Percentiles rank a stretch among this genome's conserved stretches.
These are phyloP conservation scores for Blastobotrys ciferrii DNA, from an alignment of 1,139 yeast species.

Conservation along the genomic window DNA sequence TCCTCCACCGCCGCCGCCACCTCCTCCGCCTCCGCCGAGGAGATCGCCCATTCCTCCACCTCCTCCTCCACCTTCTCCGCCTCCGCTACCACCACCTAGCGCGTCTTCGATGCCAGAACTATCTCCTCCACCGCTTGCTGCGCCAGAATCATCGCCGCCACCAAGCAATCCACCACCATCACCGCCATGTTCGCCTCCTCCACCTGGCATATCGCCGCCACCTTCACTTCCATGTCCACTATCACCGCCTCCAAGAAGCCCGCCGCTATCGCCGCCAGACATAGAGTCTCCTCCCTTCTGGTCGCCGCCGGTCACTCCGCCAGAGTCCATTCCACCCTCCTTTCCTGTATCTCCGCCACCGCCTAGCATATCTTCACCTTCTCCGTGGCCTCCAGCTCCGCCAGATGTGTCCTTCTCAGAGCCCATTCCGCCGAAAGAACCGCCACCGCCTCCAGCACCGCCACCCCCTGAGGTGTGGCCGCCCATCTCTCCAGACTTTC, in stretches of 20 bases:
- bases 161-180: background rate
- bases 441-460: slow-evolving; percentile 3
- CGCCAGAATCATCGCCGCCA: no score
- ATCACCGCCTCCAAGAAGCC: background rate
- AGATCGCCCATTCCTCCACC: no score
- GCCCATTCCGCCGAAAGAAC: background rate
- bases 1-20: background rate
- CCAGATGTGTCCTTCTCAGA: background rate
- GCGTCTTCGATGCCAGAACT: no score
- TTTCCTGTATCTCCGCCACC: background rate
- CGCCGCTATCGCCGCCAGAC: slow-evolving; percentile 3
- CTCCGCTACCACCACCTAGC: no score
- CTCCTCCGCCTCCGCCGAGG: slow-evolving; percentile 3
- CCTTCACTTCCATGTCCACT: background rate
- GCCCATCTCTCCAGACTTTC: background rate
- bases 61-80: no score
- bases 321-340: background rate
- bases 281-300: no score
- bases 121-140: no score
- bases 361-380: background rate
- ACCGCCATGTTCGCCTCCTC: background rate
- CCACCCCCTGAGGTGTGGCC: background rate
- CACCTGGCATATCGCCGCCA: background rate
- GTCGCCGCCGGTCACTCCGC: background rate
- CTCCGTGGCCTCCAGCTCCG: background rate